A percentile compares a stretch with the other conserved stretches of the same genome.
These are phyloP conservation scores for Cryptococcus amylolentus DNA, from an alignment of 1,284 basidiomycete species.

Conservation along the genomic window DNA sequence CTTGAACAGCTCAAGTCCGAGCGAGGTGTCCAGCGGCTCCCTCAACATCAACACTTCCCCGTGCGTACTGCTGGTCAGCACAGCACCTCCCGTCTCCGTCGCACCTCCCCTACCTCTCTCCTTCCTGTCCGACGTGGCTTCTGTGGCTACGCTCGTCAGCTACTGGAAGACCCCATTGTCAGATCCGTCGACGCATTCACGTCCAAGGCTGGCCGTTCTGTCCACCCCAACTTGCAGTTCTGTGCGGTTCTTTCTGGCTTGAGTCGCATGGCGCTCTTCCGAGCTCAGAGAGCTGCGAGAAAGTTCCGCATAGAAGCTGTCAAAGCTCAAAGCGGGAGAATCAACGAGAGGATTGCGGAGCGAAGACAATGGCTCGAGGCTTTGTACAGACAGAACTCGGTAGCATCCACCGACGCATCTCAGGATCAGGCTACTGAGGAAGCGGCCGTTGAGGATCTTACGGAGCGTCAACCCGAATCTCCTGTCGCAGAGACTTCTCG, in stretches of 20 bases:
- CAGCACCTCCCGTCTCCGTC: conserved; percentile 12
- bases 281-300: background rate
- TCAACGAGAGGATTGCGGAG: conserved; percentile 7
- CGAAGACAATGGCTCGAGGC: conserved; percentile 11
- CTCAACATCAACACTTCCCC: conserved; percentile 1
- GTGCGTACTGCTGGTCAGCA: conserved; percentile 9
- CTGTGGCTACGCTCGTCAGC: too few species aligned
- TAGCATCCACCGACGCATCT: background rate
- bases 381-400: background rate
- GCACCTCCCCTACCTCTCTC: conserved; percentile 12
- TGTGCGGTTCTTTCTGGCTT: background rate
- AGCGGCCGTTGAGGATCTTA: conserved; percentile 11
- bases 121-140: conserved; percentile 6
- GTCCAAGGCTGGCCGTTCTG: too few species aligned
- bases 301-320: conserved; percentile 1
- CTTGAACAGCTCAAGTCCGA: background rate
- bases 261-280: conserved; percentile 3
- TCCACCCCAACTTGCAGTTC: background rate
- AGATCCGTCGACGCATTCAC: too few species aligned
- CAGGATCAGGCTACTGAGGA: conserved; percentile 1
- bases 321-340: conserved; percentile 5
- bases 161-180: too few species aligned
- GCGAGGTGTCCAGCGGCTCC: conserved; percentile 1
- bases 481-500: too few species aligned
- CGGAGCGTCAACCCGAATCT: too few species aligned